phyloP scores from a whole-genome alignment of 768 basidiomycete genomes.

The Russula virescens region DNA sequence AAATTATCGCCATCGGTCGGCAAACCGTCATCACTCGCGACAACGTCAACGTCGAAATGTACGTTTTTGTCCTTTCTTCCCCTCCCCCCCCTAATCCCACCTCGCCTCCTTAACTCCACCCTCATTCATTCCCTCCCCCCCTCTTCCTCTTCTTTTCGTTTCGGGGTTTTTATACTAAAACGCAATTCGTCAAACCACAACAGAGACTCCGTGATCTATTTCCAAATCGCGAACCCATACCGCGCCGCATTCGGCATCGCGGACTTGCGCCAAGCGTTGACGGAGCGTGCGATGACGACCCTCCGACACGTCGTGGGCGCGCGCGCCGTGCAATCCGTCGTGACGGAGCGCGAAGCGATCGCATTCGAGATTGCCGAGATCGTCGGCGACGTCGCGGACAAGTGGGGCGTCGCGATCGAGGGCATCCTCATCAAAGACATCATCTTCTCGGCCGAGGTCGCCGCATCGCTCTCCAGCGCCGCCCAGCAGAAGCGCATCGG shows the following conservation, averaged over 20 bases:
- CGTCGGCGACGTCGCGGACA: constrained; percentile 85
- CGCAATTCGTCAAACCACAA: neutral
- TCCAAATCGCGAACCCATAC: constrained; percentile 86
- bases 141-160: no score
- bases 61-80: constrained; percentile 28
- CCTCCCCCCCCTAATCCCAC: no score
- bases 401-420: constrained; percentile 97
- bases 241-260: constrained; percentile 91
- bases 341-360: constrained; percentile 95
- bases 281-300: constrained; percentile 88
- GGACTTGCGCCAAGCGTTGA: constrained; percentile 79
- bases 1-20: constrained; percentile 81
- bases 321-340: constrained; percentile 89
- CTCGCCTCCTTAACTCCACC: neutral
- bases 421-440: constrained; percentile 94
- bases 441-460: constrained; percentile 86
- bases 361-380: constrained; percentile 97
- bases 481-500: constrained; percentile 97
- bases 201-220: constrained; percentile 91
- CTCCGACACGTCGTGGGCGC: constrained; percentile 96
- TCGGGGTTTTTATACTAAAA: no score
- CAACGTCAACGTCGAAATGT: constrained; percentile 95
- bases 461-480: constrained; percentile 87
- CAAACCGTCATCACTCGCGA: constrained; percentile 93
- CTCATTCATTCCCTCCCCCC: neutral